Percentiles rank a stretch among this genome's conserved stretches.
These are phyloP conservation scores for Chalciporus chontae DNA, from an alignment of 768 basidiomycete genomes.

Conservation along the genomic window DNA sequence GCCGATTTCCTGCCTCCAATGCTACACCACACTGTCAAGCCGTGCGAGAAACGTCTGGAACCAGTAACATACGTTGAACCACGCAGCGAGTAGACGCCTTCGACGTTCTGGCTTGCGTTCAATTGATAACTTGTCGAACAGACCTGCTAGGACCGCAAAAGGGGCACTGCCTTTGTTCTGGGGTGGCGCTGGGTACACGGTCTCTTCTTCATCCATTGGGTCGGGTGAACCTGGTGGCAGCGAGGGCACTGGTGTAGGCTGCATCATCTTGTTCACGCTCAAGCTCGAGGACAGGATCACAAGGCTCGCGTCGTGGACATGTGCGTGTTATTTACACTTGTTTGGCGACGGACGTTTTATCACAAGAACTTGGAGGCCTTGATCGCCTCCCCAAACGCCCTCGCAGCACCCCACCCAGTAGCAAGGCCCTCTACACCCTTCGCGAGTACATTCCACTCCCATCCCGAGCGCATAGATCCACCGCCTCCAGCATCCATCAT, in stretches of 20 bases:
- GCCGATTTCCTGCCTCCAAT: slow-evolving; percentile 86
- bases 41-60: background rate
- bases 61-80: slow-evolving; percentile 68
- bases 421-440: slow-evolving; percentile 45
- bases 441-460: slow-evolving; percentile 34
- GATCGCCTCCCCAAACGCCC: slow-evolving; percentile 24
- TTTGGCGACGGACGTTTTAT: slow-evolving; percentile 4
- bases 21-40: slow-evolving; percentile 39
- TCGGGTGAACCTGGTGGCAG: slow-evolving; percentile 49
- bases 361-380: slow-evolving; percentile 4
- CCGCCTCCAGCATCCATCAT: slow-evolving; percentile 75
- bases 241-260: slow-evolving; percentile 66
- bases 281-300: background rate
- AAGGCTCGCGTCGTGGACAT: background rate
- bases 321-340: slow-evolving; percentile 20
- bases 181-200: slow-evolving; percentile 52
- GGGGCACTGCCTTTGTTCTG: slow-evolving; percentile 67
- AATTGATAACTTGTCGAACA: slow-evolving; percentile 72
- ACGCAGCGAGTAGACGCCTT: slow-evolving; percentile 62
- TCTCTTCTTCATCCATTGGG: slow-evolving; percentile 22
- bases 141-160: slow-evolving; percentile 59
- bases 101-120: slow-evolving; percentile 76
- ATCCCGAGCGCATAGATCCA: slow-evolving; percentile 25
- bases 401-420: slow-evolving; percentile 32
- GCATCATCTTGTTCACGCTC: slow-evolving; percentile 39